Conservation (phyloP, 2,329 filamentous ascomycete species). For the Pseudogymnoascus sp. region DNA sequence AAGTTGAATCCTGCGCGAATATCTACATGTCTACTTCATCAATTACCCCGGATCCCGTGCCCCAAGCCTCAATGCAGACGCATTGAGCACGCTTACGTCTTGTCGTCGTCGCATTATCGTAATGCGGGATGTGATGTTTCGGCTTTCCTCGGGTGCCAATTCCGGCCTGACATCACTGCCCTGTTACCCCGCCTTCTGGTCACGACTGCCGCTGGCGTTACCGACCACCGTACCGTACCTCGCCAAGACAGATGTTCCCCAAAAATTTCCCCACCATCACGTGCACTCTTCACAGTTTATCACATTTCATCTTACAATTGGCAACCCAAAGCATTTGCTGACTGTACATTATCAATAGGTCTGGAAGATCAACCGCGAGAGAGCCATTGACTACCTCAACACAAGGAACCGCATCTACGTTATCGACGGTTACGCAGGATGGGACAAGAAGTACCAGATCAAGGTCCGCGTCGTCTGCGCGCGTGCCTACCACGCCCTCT, state of each 20-base stretch:
- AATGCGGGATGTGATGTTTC: not conserved
- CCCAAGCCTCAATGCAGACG: not conserved
- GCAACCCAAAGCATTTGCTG: not conserved
- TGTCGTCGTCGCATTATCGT: not conserved
- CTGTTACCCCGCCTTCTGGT: not conserved
- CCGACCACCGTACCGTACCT: not conserved
- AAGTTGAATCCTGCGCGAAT: conserved; percentile 39
- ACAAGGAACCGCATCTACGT: conserved; percentile 98
- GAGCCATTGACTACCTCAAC: conserved; percentile 98
- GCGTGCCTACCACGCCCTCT: conserved; percentile 97
- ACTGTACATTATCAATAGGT: conserved; percentile 49
- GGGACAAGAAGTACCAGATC: conserved; percentile 98
- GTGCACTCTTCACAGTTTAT: not conserved
- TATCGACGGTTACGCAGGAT: conserved; percentile 92
- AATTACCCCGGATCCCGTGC: conserved; percentile 8
- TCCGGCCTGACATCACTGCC: not conserved
- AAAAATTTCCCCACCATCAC: not conserved
- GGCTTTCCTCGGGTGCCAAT: not conserved
- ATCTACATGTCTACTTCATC: conserved; percentile 10
- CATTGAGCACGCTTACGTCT: not conserved
- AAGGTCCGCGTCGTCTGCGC: conserved; percentile 96
- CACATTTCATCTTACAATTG: not conserved
- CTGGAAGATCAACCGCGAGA: conserved; percentile 99
- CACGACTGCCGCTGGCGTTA: not conserved
- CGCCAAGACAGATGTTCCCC: not conserved